Evolutionary conservation across 2,329 filamentous ascomycete species (phyloP).

Genomic region (Elsinoe batatas): DNA sequence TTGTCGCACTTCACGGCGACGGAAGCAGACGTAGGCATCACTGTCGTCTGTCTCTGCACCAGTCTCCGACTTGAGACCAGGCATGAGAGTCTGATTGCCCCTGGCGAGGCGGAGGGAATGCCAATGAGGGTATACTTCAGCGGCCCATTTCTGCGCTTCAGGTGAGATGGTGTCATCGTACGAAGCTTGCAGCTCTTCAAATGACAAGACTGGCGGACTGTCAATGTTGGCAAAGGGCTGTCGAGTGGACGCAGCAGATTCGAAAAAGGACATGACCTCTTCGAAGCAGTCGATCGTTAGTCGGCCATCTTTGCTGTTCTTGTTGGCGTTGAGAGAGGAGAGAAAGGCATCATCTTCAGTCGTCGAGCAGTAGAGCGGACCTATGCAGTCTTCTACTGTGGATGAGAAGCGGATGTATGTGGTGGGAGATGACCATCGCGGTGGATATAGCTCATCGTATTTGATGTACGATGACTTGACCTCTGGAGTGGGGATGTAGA

Average conservation of each 20-base stretch:
- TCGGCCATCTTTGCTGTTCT: constrained; percentile 44
- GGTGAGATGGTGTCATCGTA: constrained; percentile 48
- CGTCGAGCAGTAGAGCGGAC: constrained; percentile 88
- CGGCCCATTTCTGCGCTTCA: constrained; percentile 51
- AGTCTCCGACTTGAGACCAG: constrained; percentile 82
- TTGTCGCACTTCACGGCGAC: constrained; percentile 84
- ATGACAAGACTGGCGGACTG: constrained; percentile 64
- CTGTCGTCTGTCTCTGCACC: constrained; percentile 90
- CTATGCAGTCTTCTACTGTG: constrained; percentile 90
- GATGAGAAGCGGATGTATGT: constrained; percentile 98
- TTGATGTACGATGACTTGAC: constrained; percentile 53
- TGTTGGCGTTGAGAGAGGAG: constrained; percentile 71
- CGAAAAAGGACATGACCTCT: constrained; percentile 87
- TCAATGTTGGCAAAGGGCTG: constrained; percentile 86
- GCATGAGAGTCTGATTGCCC: constrained; percentile 64
- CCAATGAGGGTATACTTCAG: constrained; percentile 86
- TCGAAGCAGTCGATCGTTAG: constrained; percentile 90
- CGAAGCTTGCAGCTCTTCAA: constrained; percentile 50
- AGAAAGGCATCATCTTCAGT: constrained; percentile 81
- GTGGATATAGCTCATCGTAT: constrained; percentile 83
- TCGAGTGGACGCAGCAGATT: constrained; percentile 72
- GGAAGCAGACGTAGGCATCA: constrained; percentile 97
- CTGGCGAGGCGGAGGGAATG: constrained; percentile 56
- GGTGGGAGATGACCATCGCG: constrained; percentile 68
- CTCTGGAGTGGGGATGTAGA: constrained; percentile 59